phyloP scores from a whole-genome alignment of 441 rosid genomes.

The Sinapis alba region DNA sequence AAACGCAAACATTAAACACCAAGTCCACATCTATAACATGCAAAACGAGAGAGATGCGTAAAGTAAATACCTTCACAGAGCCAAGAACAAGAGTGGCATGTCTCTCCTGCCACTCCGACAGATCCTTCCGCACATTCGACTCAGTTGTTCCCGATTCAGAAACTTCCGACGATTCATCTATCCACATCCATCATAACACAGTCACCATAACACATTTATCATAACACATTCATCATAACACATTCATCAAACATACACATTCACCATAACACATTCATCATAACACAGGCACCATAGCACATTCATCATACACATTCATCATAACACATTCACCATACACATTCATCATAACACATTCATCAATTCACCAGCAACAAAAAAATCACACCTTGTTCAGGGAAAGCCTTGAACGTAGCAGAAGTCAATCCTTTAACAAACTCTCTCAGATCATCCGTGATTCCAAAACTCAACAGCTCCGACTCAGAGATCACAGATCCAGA shows the following conservation, averaged over 20 bases:
- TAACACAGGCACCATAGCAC: too few species aligned
- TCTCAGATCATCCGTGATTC: slow-evolving; percentile 64
- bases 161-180: slow-evolving; percentile 40
- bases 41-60: neutral
- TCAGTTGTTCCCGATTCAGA: slow-evolving; percentile 38
- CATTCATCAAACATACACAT: neutral
- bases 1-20: neutral
- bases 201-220: too few species aligned
- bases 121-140: slow-evolving; percentile 67
- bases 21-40: neutral
- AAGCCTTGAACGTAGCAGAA: slow-evolving; percentile 61
- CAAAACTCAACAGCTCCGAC: slow-evolving; percentile 52
- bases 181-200: neutral
- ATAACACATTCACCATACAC: neutral
- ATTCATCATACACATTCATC: neutral
- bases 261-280: neutral
- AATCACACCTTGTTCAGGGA: slow-evolving; percentile 56
- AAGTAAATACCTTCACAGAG: slow-evolving; percentile 55
- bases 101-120: slow-evolving; percentile 69
- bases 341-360: neutral
- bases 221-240: neutral
- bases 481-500: slow-evolving; percentile 43
- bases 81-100: slow-evolving; percentile 73
- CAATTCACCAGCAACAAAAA: neutral
- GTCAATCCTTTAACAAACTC: slow-evolving; percentile 64